A percentile compares a stretch with the other conserved stretches of the same genome.
These are phyloP conservation scores for Mycena rebaudengoi DNA, from an alignment of 768 basidiomycete genomes.

Conservation along the genomic window DNA sequence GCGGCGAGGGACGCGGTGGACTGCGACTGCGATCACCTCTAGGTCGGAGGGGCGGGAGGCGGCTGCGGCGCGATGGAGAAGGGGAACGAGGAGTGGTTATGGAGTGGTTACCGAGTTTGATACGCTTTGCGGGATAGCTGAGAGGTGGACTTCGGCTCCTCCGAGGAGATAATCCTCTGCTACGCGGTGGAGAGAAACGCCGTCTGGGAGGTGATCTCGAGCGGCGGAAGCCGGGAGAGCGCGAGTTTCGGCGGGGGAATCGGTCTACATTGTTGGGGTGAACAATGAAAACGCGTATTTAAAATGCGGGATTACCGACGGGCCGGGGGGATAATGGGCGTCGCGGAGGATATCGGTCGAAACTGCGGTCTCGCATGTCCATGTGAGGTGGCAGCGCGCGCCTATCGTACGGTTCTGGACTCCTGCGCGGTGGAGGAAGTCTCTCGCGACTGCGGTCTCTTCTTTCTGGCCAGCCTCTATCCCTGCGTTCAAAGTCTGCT, in stretches of 20 bases:
- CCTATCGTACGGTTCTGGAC: slow-evolving; percentile 9
- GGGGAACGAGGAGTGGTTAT: slow-evolving; percentile 2
- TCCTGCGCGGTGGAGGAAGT: background rate
- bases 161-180: slow-evolving; percentile 1
- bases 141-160: slow-evolving; percentile 24
- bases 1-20: background rate
- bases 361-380: slow-evolving; percentile 2
- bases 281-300: no score
- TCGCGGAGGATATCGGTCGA: slow-evolving; percentile 1
- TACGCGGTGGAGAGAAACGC: background rate
- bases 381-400: slow-evolving; percentile 25
- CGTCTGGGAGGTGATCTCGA: slow-evolving; percentile 22
- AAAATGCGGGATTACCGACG: no score
- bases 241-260: slow-evolving; percentile 15
- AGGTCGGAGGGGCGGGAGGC: background rate
- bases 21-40: slow-evolving; percentile 4
- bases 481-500: slow-evolving; percentile 8
- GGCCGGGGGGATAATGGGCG: no score
- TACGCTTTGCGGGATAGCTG: slow-evolving; percentile 10
- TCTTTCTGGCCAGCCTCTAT: slow-evolving; percentile 12
- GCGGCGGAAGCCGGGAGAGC: slow-evolving; percentile 8
- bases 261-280: slow-evolving; percentile 1
- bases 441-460: slow-evolving; percentile 5
- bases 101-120: slow-evolving; percentile 21
- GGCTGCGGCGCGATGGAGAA: background rate